Percentiles rank a stretch among this genome's conserved stretches.
These are phyloP conservation scores for Macrocybe gigantea DNA, from an alignment of 768 basidiomycete genomes.

Conservation along the genomic window DNA sequence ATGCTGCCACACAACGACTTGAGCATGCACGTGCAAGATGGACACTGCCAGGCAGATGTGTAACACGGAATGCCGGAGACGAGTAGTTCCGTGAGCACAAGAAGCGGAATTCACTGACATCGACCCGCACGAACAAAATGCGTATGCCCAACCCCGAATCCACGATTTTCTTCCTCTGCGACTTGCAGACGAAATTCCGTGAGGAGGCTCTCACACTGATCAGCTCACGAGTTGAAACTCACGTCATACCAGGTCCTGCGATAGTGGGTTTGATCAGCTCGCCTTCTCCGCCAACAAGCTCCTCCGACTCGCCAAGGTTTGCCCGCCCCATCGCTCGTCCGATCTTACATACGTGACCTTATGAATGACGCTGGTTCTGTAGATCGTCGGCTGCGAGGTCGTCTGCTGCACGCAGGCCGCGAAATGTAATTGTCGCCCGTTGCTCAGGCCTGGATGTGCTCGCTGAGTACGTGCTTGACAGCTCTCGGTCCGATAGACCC, in stretches of 20 bases:
- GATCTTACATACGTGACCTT: background rate
- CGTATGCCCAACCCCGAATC: constrained; percentile 2
- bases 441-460: background rate
- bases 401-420: constrained; percentile 14
- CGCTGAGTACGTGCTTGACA: constrained; percentile 16
- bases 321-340: background rate
- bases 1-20: no score
- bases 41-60: no score
- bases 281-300: constrained; percentile 14
- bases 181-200: constrained; percentile 15
- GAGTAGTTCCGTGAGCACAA: no score
- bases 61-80: no score
- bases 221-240: background rate
- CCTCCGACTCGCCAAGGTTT: constrained; percentile 14
- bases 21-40: no score
- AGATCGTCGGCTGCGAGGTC: constrained; percentile 15
- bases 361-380: background rate
- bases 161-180: constrained; percentile 14
- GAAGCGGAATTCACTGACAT: no score
- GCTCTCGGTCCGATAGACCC: constrained; percentile 67
- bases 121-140: no score
- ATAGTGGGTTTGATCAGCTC: constrained; percentile 14
- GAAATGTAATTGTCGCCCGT: constrained; percentile 6
- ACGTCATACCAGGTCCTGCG: constrained; percentile 4
- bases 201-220: constrained; percentile 2